Evolutionary conservation across 192 early-diverging fungal genomes (phyloP), one percentile per base, ranked within the genome.

Genomic region (Entomortierella beljakovae): DNA sequence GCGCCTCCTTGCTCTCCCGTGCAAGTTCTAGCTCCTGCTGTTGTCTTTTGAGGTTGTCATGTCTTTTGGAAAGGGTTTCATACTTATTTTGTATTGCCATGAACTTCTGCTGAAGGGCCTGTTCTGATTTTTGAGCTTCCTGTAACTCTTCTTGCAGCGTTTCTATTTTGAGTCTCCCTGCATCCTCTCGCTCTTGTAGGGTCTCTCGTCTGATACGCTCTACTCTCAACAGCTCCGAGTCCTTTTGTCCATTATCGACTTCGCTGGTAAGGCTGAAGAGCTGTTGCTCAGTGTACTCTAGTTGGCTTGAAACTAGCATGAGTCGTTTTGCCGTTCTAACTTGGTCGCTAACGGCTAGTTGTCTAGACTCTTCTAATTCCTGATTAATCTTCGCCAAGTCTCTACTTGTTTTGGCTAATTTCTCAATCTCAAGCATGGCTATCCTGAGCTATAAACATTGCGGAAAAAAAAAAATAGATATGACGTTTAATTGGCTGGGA

Each of bases 11-110:
- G 37, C 75, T 79, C 32, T 79, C 75, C 23, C 75, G 46, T 11
- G 75, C 75, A 22, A 79, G 67, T 15, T 79, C 75, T 18, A 79
- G 62, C 31, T 79, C 75, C 26, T 70, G 62, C 16, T 79, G 75
- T 34, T 79, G 67, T 22, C 67, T 48, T 38, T 79, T 79, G 48
- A 79, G 61, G 60, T 70, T 79, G 18, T 79, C 75, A 33, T 79
- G 75, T 2, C 75, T 66, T 37, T 61, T 79, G 16, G 33, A 46
- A 7, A 79, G 57, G 2, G 67, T 79, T 34, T 79, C 75, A 38
- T 65, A 65, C 56, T 79, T 79, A 52, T 22, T 61, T 34, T 79
- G 75, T 18, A 79, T 35, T 7, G 52, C 54, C 8, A 29, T 11
- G 0, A 70, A 57, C 33, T 60, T 64, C 54, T 70, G 67, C 35